Conservation (phyloP, 352 stramenopile species). For the Pythium plurisporium region DNA sequence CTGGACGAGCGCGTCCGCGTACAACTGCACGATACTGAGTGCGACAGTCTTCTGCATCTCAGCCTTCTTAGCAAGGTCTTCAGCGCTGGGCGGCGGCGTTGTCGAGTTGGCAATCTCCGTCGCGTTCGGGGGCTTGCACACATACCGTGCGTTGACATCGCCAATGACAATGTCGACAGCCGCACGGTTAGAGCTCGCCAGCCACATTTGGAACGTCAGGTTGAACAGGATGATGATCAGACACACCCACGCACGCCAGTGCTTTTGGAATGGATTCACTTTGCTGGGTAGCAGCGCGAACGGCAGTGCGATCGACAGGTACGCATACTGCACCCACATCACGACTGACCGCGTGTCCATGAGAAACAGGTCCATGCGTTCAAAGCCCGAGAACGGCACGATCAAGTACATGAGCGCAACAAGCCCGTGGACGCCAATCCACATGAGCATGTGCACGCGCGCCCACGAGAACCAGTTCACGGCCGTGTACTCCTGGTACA, state of each 20-base stretch:
- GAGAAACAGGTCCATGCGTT: slow-evolving; percentile 67
- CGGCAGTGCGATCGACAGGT: slow-evolving; percentile 62
- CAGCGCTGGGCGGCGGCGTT: slow-evolving; percentile 16
- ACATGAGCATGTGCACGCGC: slow-evolving; percentile 65
- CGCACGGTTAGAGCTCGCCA: slow-evolving; percentile 51
- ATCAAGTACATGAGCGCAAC: slow-evolving; percentile 64
- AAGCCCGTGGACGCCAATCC: slow-evolving; percentile 67
- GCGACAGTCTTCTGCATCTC: slow-evolving; percentile 23
- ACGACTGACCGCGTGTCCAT: slow-evolving; percentile 36
- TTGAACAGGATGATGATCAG: slow-evolving; percentile 77
- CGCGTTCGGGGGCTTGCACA: slow-evolving; percentile 34
- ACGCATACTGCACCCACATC: slow-evolving; percentile 65
- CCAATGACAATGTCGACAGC: slow-evolving; percentile 42
- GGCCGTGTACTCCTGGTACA: slow-evolving; percentile 85
- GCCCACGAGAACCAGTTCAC: slow-evolving; percentile 78
- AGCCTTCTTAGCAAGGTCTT: slow-evolving; percentile 23
- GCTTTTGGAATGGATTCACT: slow-evolving; percentile 66
- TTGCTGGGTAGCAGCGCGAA: slow-evolving; percentile 67
- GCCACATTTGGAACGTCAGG: slow-evolving; percentile 70
- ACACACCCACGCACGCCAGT: slow-evolving; percentile 72
- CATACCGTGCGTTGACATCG: slow-evolving; percentile 31
- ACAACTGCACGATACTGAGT: slow-evolving; percentile 39
- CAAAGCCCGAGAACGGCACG: slow-evolving; percentile 52
- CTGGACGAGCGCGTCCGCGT: slow-evolving; percentile 55
- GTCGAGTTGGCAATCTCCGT: slow-evolving; percentile 31